Percentiles rank a stretch among this genome's conserved stretches.
Evolutionary conservation across 2,329 filamentous ascomycete genomes (phyloP).

Genomic region (Emericellopsis cladophorae): DNA sequence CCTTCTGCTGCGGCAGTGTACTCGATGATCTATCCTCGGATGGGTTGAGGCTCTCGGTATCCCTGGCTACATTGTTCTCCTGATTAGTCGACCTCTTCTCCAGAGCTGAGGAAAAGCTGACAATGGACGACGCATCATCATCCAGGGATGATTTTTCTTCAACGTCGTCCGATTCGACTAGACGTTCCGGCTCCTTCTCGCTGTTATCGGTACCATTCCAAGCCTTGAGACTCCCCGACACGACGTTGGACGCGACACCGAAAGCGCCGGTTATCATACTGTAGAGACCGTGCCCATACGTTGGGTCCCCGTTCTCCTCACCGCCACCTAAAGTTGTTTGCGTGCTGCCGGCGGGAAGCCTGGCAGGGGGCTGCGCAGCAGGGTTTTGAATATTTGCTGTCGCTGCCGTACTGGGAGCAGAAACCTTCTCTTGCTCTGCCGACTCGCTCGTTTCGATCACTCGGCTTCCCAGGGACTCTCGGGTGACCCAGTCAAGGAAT

Average conservation of each 20-base stretch:
- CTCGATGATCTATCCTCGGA: constrained; percentile 22
- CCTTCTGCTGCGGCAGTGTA: constrained; percentile 35
- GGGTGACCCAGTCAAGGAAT: constrained; percentile 62
- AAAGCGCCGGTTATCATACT: constrained; percentile 42
- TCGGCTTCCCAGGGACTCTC: constrained; percentile 13
- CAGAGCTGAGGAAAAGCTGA: constrained; percentile 35
- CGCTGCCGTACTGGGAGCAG: neutral
- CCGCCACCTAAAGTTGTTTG: neutral
- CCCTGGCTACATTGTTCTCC: constrained; percentile 7
- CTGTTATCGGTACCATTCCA: constrained; percentile 15
- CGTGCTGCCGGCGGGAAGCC: neutral
- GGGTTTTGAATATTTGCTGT: neutral
- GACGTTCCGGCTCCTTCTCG: constrained; percentile 6
- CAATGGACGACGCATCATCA: constrained; percentile 31
- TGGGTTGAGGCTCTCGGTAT: constrained; percentile 12
- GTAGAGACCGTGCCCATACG: constrained; percentile 34
- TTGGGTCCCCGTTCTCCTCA: neutral
- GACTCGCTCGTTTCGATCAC: neutral
- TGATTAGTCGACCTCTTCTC: constrained; percentile 19
- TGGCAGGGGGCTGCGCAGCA: neutral
- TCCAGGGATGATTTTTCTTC: constrained; percentile 16
- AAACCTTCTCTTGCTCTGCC: neutral
- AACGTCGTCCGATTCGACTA: constrained; percentile 8
- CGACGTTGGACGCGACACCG: constrained; percentile 33
- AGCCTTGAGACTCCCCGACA: constrained; percentile 21